Percentiles rank a stretch among this genome's conserved stretches.
These are phyloP conservation scores for Rhizoclosmatium globosum DNA, from an alignment of 192 early-diverging fungal genomes.

Conservation along the genomic window DNA sequence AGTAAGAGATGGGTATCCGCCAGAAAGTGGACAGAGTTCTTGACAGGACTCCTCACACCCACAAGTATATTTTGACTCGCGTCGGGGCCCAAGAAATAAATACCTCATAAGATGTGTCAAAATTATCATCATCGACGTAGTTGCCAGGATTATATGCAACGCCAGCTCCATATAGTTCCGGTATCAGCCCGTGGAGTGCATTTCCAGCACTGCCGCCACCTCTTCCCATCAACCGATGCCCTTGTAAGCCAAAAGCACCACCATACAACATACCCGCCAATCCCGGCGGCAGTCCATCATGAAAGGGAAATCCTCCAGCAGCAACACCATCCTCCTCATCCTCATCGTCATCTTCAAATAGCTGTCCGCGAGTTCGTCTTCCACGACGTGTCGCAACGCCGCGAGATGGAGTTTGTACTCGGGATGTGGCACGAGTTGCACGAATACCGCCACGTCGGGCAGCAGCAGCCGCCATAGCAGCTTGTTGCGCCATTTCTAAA, in stretches of 20 bases:
- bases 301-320: background rate
- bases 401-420: no score
- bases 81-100: background rate
- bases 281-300: background rate
- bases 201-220: background rate
- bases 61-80: background rate
- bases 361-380: background rate
- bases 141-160: conserved; percentile 29
- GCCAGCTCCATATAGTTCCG: conserved; percentile 20
- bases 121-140: conserved; percentile 25
- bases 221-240: background rate
- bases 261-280: background rate
- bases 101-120: conserved; percentile 32
- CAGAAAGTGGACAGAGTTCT: no score
- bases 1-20: no score
- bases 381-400: background rate
- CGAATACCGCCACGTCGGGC: background rate
- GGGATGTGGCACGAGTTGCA: background rate
- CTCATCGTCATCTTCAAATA: background rate
- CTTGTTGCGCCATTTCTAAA: background rate
- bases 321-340: background rate
- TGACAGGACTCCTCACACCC: background rate
- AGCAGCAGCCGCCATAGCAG: background rate
- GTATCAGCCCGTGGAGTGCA: conserved; percentile 10
- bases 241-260: background rate